Conservation (phyloP, 805 yeast genomes). For the Starmerella cellae region DNA sequence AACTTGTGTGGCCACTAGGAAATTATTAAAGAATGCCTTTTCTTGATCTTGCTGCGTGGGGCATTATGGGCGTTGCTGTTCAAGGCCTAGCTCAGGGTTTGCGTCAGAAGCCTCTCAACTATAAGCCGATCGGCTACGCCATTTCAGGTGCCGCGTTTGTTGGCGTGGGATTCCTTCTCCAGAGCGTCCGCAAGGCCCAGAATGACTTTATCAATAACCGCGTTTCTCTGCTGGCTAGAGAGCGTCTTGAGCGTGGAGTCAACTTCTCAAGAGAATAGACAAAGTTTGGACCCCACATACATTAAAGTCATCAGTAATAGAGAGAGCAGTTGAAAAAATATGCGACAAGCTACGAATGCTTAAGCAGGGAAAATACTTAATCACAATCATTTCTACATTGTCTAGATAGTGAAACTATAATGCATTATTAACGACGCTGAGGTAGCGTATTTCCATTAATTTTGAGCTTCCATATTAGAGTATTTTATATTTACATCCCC, state of each 20-base stretch:
- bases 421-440: too few species aligned
- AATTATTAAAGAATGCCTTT: conserved; percentile 11
- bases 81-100: conserved; percentile 27
- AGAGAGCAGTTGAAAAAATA: too few species aligned
- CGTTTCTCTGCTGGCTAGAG: conserved; percentile 19
- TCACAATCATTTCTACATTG: too few species aligned
- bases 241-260: conserved; percentile 25
- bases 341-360: too few species aligned
- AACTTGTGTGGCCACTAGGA: neutral
- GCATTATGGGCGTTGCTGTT: conserved; percentile 19
- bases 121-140: conserved; percentile 26
- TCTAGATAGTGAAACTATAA: too few species aligned
- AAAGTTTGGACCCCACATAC: too few species aligned
- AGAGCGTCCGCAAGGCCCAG: conserved; percentile 24
- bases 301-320: too few species aligned
- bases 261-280: conserved; percentile 14
- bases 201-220: conserved; percentile 24
- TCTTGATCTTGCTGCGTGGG: conserved; percentile 22
- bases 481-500: too few species aligned
- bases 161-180: conserved; percentile 25
- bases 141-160: conserved; percentile 26
- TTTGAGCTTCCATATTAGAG: too few species aligned
- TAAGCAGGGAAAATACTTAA: too few species aligned
- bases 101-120: conserved; percentile 27
- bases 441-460: too few species aligned